Evolutionary conservation across 306 rosid species (phyloP), one percentile per base, ranked within the genome.

Genomic region (Cicer judaicum): DNA sequence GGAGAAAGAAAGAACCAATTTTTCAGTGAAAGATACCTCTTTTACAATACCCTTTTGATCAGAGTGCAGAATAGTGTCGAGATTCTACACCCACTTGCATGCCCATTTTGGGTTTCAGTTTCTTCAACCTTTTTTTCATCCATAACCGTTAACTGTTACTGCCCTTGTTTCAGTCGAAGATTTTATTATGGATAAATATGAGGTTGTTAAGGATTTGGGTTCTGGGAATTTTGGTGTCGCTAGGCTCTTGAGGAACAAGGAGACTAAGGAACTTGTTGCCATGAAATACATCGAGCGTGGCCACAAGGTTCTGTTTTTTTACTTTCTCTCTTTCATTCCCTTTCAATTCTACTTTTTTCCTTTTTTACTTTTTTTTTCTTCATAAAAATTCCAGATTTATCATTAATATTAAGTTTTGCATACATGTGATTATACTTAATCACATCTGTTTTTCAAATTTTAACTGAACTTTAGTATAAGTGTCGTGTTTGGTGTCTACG

Each of bases 241-340:
- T 16, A 77, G 94, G 77, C 91, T 89, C 10, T 6, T 89, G 78
- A 87, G 94, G 50, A 82, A 87, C 70, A 89, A 89, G 83, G 94
- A 89, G 53, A 89, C 91, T 64, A 87, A 87, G 85, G 94, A 87
- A 71, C 94, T 89, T 41, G 94, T 89, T 56, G 94, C 94, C 77
- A 85, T 87, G 94, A 89, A 89, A 84, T 89, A 87, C 84, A 89
- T 89, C 79, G 94, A 89, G 59, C 90, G 94, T 59, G 94, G 94
- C 59, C 82, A 8, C 21, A 89, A 85, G 93, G 93, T 89, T 80
- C 29, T 24, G 29, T n/a, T 8, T 7, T 34, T 11, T 38, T 68
- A 9, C 24, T 13, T 40, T 36, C 4, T n/a, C 29, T 10, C 21
- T 53, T 53, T 61, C 18, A 43, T 2, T n/a, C 29, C 7, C 21